Conservation (phyloP, 306 rosid genomes). For the Argentina anserina region DNA sequence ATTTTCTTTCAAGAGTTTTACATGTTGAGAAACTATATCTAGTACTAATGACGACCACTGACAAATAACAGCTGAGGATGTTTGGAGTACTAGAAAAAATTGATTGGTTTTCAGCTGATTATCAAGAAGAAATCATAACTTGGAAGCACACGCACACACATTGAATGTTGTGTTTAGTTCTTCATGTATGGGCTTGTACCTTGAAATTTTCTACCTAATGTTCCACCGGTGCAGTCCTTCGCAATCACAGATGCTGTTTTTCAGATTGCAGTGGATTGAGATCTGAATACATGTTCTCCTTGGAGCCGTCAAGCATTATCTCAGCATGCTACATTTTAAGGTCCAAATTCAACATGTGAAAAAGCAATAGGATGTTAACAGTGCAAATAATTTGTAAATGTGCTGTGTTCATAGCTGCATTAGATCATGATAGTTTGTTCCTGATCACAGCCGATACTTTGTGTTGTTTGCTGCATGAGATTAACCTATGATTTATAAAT, state of each 20-base stretch:
- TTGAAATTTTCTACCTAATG: slow-evolving; percentile 13
- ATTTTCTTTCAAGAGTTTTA: not conserved
- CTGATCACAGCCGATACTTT: not conserved
- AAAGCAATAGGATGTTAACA: slow-evolving; percentile 5
- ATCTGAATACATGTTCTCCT: slow-evolving; percentile 14
- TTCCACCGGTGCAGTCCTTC: slow-evolving; percentile 13
- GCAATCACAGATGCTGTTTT: slow-evolving; percentile 15
- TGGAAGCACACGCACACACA: not conserved
- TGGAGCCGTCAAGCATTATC: slow-evolving; percentile 12
- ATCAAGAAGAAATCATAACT: not conserved
- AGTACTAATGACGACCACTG: not conserved
- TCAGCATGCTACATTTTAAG: slow-evolving; percentile 20
- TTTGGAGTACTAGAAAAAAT: not conserved
- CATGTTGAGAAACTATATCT: not conserved
- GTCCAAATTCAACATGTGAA: slow-evolving; percentile 17
- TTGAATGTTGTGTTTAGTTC: not conserved
- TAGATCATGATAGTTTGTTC: not conserved
- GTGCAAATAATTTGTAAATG: not conserved
- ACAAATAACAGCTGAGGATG: not conserved
- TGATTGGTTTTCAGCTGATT: slow-evolving; percentile 1
- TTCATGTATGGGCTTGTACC: not conserved
- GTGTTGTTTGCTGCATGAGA: not conserved
- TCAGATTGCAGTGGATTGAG: slow-evolving; percentile 17
- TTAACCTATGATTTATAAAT: slow-evolving; percentile 6
- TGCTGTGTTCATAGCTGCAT: not conserved